Evolutionary conservation across 2,329 filamentous ascomycete genomes (phyloP), one percentile per base, ranked within the genome.

Genomic region (Reticulascus tulasneorum): DNA sequence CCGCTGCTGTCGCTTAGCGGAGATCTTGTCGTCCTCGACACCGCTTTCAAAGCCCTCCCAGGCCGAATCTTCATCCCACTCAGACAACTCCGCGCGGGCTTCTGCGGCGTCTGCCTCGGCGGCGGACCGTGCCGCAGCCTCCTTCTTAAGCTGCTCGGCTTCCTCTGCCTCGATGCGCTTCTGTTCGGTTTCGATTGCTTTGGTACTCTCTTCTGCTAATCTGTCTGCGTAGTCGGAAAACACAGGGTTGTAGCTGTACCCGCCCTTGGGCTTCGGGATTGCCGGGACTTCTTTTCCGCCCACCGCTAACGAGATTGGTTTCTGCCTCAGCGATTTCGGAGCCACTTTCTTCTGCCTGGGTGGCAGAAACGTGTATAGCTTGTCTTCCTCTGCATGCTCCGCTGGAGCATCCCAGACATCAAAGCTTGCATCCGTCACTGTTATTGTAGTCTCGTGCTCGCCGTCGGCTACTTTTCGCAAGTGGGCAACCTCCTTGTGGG

Each of bases 11-110:
- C 82, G 73, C 67, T 94, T 95, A 20, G 25, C 17, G 25, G 46
- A 46, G 9, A 49, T 52, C 75, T 67, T 44, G 15, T 44, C 52
- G 21, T 86, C 83, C 49, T 88, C 83, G 9, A 75, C 77, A 37
- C 87, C 89, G 56, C 87, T 95, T 65, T 95, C 83, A 47, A 88
- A 79, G 0, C 86, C 86, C 59, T 90, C 91, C 88, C 89, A 96
- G 11, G 86, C 89, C 29, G 86, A 93, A 55, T 95, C 90, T 51
- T 91, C 86, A 41, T 94, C 88, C 70, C 79, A 91, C 58, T 79
- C 79, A 0, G 77, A 82, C 39, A 84, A 53, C 32, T 82, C 73
- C 4, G 75, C 75, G 30, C 74, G 77, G 44, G 77, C 75, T 52
- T 86, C 81, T 0, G 81, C 82, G 12, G 86, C 85, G 32, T 89